Base-by-base conservation (phyloP, 176 grass and related monocot species). In the Musa troglodytarum region DNA sequence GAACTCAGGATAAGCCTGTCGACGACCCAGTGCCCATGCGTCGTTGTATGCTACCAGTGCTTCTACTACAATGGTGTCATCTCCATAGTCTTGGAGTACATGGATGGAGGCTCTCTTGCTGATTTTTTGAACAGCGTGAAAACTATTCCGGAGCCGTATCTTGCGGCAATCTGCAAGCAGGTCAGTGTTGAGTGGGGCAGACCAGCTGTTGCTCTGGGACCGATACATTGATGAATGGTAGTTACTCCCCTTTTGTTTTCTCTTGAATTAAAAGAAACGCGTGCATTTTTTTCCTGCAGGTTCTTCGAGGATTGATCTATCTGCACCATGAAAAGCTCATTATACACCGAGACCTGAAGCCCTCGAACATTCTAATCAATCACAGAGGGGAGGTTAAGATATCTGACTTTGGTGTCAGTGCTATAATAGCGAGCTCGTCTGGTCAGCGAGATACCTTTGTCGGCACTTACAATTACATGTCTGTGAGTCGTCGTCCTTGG, bases 341-440 rank as follows among this genome's bases (percentile, higher is more conserved):
- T 29, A 91, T 99, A 83, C 88, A 99, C 75, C 56, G 95, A 79
- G 95, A 99, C 81, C 83, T 99, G 61, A 99, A 99, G 79, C 95
- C 95, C 49, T 99, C 88, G 22, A 99, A 99, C 78, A 99, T 99
- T 84, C 81, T 99, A 65, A 91, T 99, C 34, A 99, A 99, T 78
- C 95, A 99, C 72, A 85, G 61, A 76, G 95, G 95, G 65, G 88
- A 99, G 69, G 88, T 99, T 52, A 94, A 99, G 79, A 99, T 99
- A 94, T 89, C 95, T 8, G 95, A 99, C 75, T 99, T 99, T 72
- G 95, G 95, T 85, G 95, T 99, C 28, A 99, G 95, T 80, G 90
- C 90, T 50, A 99, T 82, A 76, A 86, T 91, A 59, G 72, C 84
- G 64, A 99, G 65, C 72, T 94, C 95, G 17, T 99, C 95, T 54